Evolutionary conservation across 2,329 filamentous ascomycete genomes (phyloP).

Genomic region (Pseudogymnoascus sp.): DNA sequence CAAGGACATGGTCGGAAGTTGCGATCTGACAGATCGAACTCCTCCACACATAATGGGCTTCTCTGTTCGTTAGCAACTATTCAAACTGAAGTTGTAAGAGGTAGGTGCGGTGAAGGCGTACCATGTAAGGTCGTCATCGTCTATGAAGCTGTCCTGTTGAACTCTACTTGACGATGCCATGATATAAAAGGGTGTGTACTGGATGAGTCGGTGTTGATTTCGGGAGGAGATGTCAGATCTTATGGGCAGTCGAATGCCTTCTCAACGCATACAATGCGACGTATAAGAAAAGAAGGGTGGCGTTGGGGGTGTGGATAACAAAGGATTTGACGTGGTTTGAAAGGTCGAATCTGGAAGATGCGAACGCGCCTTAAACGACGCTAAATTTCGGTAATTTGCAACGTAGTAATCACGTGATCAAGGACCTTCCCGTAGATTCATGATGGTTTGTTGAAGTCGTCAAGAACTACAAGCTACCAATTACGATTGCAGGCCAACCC

Average conservation of each 20-base stretch:
- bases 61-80: slow-evolving; percentile 22
- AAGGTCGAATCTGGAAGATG: slow-evolving; percentile 10
- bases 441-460: slow-evolving; percentile 4
- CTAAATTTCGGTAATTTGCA: slow-evolving; percentile 10
- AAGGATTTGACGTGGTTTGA: slow-evolving; percentile 10
- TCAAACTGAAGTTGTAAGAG: slow-evolving; percentile 11
- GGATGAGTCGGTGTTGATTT: neutral
- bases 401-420: neutral
- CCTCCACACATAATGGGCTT: slow-evolving; percentile 96
- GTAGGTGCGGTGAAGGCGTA: slow-evolving; percentile 33
- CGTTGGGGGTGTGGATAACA: slow-evolving; percentile 6
- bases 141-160: slow-evolving; percentile 60
- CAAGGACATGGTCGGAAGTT: slow-evolving; percentile 97
- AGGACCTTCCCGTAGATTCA: neutral
- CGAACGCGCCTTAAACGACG: slow-evolving; percentile 10
- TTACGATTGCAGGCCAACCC: slow-evolving; percentile 11
- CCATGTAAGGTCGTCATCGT: slow-evolving; percentile 66
- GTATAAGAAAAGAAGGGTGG: slow-evolving; percentile 8
- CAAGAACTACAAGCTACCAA: slow-evolving; percentile 7
- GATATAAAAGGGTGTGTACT: slow-evolving; percentile 7
- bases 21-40: slow-evolving; percentile 95
- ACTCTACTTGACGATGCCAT: slow-evolving; percentile 24
- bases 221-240: neutral
- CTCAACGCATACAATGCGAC: slow-evolving; percentile 9
- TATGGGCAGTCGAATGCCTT: slow-evolving; percentile 6